phyloP scores from a whole-genome alignment of 2,329 filamentous ascomycete genomes.

The Exophiala xenobiotica region DNA sequence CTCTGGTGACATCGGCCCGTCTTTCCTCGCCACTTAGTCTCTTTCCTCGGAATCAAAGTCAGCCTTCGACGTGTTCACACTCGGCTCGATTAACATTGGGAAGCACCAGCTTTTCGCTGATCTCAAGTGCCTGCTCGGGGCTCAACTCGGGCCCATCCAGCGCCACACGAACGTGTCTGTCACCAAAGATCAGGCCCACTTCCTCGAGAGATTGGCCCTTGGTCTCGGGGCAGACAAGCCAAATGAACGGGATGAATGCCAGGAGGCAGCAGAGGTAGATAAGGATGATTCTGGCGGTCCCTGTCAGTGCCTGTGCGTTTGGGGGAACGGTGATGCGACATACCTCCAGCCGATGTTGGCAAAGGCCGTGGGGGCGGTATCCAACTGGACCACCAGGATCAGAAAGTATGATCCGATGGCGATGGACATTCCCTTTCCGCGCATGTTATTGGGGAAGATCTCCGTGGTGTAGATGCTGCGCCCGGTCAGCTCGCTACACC shows the following conservation, averaged over 20 bases:
- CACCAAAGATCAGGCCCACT: slow-evolving; percentile 43
- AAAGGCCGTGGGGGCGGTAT: slow-evolving; percentile 51
- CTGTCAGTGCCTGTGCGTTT: slow-evolving; percentile 40
- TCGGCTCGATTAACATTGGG: too few relatives aligned
- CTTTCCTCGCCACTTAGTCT: too few relatives aligned
- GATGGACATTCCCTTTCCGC: slow-evolving; percentile 65
- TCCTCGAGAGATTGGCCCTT: slow-evolving; percentile 74
- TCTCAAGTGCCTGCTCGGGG: too few relatives aligned
- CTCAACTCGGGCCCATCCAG: too few relatives aligned
- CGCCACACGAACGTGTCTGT: slow-evolving; percentile 18
- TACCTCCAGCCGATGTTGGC: slow-evolving; percentile 48
- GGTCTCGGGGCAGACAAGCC: slow-evolving; percentile 60
- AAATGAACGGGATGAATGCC: slow-evolving; percentile 64
- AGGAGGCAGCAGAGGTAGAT: slow-evolving; percentile 69
- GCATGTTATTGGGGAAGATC: slow-evolving; percentile 61
- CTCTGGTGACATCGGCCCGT: too few relatives aligned
- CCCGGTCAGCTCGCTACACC: background rate
- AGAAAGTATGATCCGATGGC: slow-evolving; percentile 55
- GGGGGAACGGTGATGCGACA: background rate
- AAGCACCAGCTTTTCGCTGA: too few relatives aligned
- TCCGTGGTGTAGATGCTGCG: slow-evolving; percentile 57
- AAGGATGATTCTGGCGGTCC: slow-evolving; percentile 72
- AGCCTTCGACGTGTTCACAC: too few relatives aligned
- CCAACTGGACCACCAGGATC: slow-evolving; percentile 21
- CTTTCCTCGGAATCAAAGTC: too few relatives aligned